Evolutionary conservation across 2,329 filamentous ascomycete species (phyloP).

Genomic region (Monilinia fructigena): DNA sequence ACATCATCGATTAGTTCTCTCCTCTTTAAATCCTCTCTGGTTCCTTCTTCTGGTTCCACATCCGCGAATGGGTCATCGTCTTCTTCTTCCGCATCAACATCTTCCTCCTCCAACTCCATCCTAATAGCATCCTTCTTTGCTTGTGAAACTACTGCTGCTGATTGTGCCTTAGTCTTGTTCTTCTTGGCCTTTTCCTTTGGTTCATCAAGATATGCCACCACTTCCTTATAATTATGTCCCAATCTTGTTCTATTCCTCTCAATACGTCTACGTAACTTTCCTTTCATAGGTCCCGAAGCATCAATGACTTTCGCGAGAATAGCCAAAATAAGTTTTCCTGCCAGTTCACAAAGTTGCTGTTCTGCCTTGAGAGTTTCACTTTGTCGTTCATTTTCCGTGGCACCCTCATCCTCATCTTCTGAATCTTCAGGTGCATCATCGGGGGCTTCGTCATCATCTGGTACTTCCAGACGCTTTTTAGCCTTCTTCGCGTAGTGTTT

Average conservation of each 20-base stretch:
- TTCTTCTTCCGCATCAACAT: slow-evolving; percentile 33
- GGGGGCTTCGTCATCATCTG: slow-evolving; percentile 71
- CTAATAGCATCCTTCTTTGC: slow-evolving; percentile 47
- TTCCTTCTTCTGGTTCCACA: slow-evolving; percentile 57
- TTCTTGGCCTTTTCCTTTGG: slow-evolving; percentile 51
- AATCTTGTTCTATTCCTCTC: slow-evolving; percentile 77
- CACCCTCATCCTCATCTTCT: slow-evolving; percentile 53
- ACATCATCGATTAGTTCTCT: slow-evolving; percentile 54
- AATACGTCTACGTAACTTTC: slow-evolving; percentile 68
- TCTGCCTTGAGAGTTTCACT: slow-evolving; percentile 73
- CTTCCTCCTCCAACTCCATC: slow-evolving; percentile 34
- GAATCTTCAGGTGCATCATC: slow-evolving; percentile 65
- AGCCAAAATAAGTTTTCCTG: slow-evolving; percentile 79
- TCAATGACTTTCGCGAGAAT: slow-evolving; percentile 76
- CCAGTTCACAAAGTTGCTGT: slow-evolving; percentile 79
- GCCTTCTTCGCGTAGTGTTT: slow-evolving; percentile 71
- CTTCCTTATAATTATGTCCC: slow-evolving; percentile 81
- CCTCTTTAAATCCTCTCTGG: slow-evolving; percentile 55
- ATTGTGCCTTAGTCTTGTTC: slow-evolving; percentile 45
- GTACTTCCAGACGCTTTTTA: slow-evolving; percentile 60
- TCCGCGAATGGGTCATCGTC: slow-evolving; percentile 47
- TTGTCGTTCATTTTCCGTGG: slow-evolving; percentile 58
- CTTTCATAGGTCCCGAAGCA: slow-evolving; percentile 55
- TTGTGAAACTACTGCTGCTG: slow-evolving; percentile 39
- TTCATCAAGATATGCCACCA: slow-evolving; percentile 77